These are phyloP conservation scores for Wickerhamomyces hampshirensis DNA, from an alignment of 805 yeast genomes.

Conservation along the genomic window DNA sequence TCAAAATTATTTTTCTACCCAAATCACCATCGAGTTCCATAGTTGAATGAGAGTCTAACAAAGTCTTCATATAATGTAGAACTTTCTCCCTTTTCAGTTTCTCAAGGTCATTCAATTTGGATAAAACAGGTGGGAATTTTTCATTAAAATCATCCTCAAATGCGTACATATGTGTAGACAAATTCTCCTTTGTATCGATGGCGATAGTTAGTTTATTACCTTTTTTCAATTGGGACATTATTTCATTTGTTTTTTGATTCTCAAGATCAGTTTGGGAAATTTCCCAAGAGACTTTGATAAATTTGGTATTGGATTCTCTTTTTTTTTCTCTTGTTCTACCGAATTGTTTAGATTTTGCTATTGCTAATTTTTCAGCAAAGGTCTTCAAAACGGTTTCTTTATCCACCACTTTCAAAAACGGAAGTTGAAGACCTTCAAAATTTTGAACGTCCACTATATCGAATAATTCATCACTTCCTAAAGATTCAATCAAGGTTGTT, in stretches of 20 bases:
- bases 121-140: constrained; percentile 4
- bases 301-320: constrained; percentile 35
- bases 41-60: constrained; percentile 24
- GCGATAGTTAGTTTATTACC: constrained; percentile 34
- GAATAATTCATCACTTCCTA: constrained; percentile 12
- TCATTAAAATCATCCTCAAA: constrained; percentile 16
- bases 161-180: constrained; percentile 14
- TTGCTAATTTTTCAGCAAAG: constrained; percentile 20
- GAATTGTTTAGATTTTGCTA: constrained; percentile 16
- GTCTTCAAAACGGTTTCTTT: constrained; percentile 25
- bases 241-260: constrained; percentile 50
- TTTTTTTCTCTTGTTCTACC: constrained; percentile 25
- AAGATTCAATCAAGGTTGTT: constrained; percentile 6
- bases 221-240: constrained; percentile 37
- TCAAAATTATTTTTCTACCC: constrained; percentile 20
- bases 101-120: constrained; percentile 28
- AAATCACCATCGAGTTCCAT: constrained; percentile 28
- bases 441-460: constrained; percentile 18
- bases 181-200: constrained; percentile 34
- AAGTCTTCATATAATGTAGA: constrained; percentile 23
- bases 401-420: constrained; percentile 12
- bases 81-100: constrained; percentile 29
- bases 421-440: constrained; percentile 5
- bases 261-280: constrained; percentile 47
- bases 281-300: constrained; percentile 50